Conservation (phyloP, 441 rosid genomes). For the Daphne laureola region DNA sequence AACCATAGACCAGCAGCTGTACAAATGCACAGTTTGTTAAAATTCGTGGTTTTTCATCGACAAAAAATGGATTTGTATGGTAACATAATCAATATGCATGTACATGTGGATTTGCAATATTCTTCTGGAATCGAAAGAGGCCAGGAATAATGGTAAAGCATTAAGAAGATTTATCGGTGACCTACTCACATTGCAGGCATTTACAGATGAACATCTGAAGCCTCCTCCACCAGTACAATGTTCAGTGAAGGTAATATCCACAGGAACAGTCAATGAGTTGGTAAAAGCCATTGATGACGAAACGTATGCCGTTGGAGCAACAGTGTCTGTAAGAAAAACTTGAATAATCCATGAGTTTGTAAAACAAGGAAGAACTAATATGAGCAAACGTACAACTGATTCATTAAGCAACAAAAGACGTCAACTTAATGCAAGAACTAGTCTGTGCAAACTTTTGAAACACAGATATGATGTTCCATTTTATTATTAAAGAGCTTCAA, state of each 20-base stretch:
- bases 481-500: no score
- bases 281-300: conserved; percentile 64
- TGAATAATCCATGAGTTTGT: no score
- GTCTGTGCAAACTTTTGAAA: neutral
- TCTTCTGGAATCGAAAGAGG: no score
- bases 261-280: conserved; percentile 65
- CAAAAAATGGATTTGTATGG: no score
- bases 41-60: neutral
- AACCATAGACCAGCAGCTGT: conserved; percentile 88
- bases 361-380: conserved; percentile 1
- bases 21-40: conserved; percentile 15
- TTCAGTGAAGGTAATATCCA: conserved; percentile 65
- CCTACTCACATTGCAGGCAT: conserved; percentile 90
- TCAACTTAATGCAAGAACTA: neutral
- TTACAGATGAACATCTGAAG: conserved; percentile 68
- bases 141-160: neutral
- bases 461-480: neutral
- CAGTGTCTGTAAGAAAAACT: conserved; percentile 51
- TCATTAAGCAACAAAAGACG: neutral
- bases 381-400: conserved; percentile 10
- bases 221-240: conserved; percentile 73
- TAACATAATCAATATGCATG: no score
- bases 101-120: no score
- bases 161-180: conserved; percentile 17
- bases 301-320: conserved; percentile 69